Conservation (phyloP, 306 rosid genomes). For the Amphicarpaea edgeworthii region DNA sequence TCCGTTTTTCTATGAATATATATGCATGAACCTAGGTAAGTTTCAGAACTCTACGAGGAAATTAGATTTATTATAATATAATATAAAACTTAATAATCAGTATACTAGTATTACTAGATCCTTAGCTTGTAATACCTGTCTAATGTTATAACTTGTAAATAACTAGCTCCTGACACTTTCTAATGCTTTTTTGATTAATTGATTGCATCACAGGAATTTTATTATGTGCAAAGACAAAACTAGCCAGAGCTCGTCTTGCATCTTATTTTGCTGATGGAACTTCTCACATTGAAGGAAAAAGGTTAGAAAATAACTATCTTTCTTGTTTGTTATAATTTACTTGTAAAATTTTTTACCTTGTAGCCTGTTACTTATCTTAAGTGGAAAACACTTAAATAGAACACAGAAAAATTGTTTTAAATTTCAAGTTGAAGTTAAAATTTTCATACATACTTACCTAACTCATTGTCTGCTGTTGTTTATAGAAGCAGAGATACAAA, state of each 20-base stretch:
- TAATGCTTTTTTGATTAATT: slow-evolving; percentile 36
- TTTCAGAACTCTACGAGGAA: slow-evolving; percentile 18
- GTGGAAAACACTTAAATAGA: slow-evolving; percentile 6
- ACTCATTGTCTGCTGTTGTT: slow-evolving; percentile 33
- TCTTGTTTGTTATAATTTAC: slow-evolving; percentile 13
- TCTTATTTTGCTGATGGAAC: slow-evolving; percentile 91
- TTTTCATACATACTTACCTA: slow-evolving; percentile 16
- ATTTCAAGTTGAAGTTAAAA: slow-evolving; percentile 17
- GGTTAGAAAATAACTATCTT: slow-evolving; percentile 57
- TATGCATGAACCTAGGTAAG: slow-evolving; percentile 27
- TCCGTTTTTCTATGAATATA: slow-evolving; percentile 25
- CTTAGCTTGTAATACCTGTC: slow-evolving; percentile 16
- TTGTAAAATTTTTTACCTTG: not conserved
- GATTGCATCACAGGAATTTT: slow-evolving; percentile 63
- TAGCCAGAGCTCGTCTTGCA: slow-evolving; percentile 75
- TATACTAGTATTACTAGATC: slow-evolving; percentile 8
- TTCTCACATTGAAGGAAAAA: slow-evolving; percentile 60
- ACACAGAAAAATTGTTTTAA: not conserved
- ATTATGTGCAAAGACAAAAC: slow-evolving; percentile 91
- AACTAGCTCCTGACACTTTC: slow-evolving; percentile 11
- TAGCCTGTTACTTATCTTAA: slow-evolving; percentile 12
- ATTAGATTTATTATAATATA: slow-evolving; percentile 13
- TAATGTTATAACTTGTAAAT: slow-evolving; percentile 8
- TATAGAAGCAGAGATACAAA: slow-evolving; percentile 54
- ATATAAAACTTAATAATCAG: slow-evolving; percentile 11